Evolutionary conservation across 2,329 filamentous ascomycete species (phyloP), one percentile per base, ranked within the genome.

Genomic region (Colletotrichum echinochloae): DNA sequence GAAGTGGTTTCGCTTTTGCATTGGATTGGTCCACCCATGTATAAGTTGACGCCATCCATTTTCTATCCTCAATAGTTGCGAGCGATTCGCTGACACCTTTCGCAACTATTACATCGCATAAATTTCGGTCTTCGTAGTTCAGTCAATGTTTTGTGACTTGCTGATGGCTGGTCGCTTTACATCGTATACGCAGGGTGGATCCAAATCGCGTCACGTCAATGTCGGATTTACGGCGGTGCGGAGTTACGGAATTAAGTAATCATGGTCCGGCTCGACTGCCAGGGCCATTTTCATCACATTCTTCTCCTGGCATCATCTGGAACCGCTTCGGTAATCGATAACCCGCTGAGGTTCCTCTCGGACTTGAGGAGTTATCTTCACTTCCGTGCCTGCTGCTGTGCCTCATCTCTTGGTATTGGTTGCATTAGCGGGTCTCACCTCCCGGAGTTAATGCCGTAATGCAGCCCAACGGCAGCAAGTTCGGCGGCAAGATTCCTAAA

Each of bases 401-500:
- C 30, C 51, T n/a, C 11, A 12, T n/a, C n/a, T 1, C 26, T 44
- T 65, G 52, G n/a, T 12, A 20, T 35, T 5, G 12, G 51, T 54
- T 23, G 51, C 8, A 54, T 54, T 11, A 4, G 41, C 60, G 49
- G 65, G 51, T 28, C 60, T 20, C 60, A 35, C 18, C 20, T 28
- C 52, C 56, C 52, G 65, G 65, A 57, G 33, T n/a, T 48, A 62
- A 28, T 46, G 49, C 26, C 60, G 30, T 26, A 23, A 70, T 70
- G 64, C 57, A 62, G 60, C 28, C 60, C 26, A 41, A 41, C 44
- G 52, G 60, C 48, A 62, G 60, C 60, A 62, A 65, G 48, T 67
- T 60, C 44, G 65, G 63, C 23, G 57, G 57, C 49, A 74, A 74
- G 59, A 74, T 74, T 33, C 63, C 73, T 33, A 74, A 74, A 63